Evolutionary conservation across 441 rosid genomes (phyloP), one percentile per base, ranked within the genome.

Genomic region (Biscutella laevigata): DNA sequence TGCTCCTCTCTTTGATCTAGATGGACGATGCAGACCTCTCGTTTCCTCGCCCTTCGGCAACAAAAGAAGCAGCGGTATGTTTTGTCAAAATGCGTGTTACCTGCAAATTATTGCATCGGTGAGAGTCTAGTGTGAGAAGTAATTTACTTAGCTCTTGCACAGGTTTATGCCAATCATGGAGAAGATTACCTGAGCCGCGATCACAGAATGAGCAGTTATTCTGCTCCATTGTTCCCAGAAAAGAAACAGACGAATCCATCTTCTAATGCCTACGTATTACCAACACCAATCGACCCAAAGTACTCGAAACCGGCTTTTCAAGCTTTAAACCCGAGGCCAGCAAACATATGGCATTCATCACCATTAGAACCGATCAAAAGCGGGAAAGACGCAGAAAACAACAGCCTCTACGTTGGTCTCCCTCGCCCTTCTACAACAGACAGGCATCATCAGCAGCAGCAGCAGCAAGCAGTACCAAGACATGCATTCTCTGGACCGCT

Each of bases 141-240:
- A 9, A n/a, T 22, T 13, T 51, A 50, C 20, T 20, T 33, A 12
- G 21, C 42, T 50, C 50, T 33, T 44, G 34, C 61, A 68, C 68
- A 87, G 98, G 70, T 67, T 38, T 63, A 76, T 53, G 60, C 43
- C 36, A 86, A 79, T 43, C 74, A 71, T 64, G 70, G 53, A 64
- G 78, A 73, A 39, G 86, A 78, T 32, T 12, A 66, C 44, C 77
- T 46, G 10, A 64, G 48, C 22, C 74, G 84, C 64, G 79, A 76
- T 56, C 76, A 66, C 37, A 76, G 60, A 68, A 48, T 65, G 55
- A 73, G 73, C 54, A 92, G 99, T 62, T 63, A 81, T 73, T 94
- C 99, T 8, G 99, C 94, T 21, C 99, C 99, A 19, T 62, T 94
- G 61, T 72, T 86, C 70, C 74, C 85, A 14, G 99, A 82, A 62